phyloP scores from a whole-genome alignment of 495 filamentous ascomycete genomes.

The Geopyxis carbonaria region DNA sequence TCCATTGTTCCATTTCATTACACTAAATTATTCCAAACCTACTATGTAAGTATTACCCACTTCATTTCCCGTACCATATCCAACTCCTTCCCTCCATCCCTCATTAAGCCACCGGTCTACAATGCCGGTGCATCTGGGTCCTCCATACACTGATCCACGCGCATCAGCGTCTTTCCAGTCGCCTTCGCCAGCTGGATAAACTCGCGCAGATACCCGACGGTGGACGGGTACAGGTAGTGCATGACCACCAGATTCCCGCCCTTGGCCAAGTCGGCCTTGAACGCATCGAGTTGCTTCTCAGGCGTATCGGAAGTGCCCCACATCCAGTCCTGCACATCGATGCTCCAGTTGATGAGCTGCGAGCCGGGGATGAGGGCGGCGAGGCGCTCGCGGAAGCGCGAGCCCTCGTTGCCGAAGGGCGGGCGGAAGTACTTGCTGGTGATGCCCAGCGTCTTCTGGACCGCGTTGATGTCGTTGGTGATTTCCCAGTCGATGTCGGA shows the following conservation, averaged over 20 bases:
- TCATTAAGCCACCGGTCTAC: no score
- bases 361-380: conserved; percentile 33
- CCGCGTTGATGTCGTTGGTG: conserved; percentile 41
- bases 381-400: conserved; percentile 49
- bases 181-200: conserved; percentile 53
- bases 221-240: conserved; percentile 56
- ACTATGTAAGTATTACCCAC: no score
- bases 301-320: conserved; percentile 51
- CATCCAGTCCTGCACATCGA: conserved; percentile 66
- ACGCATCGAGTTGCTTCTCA: conserved; percentile 58
- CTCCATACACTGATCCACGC: conserved; percentile 63
- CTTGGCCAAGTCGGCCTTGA: conserved; percentile 44
- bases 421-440: conserved; percentile 51
- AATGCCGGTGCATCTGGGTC: conserved; percentile 49
- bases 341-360: conserved; percentile 45
- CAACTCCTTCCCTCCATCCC: no score
- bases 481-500: conserved; percentile 56
- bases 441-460: conserved; percentile 35
- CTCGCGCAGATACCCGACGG: conserved; percentile 48
- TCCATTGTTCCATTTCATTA: no score
- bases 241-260: conserved; percentile 61
- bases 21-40: no score
- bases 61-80: no score
- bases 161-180: conserved; percentile 52
- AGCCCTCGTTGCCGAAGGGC: conserved; percentile 59